A percentile compares a stretch with the other conserved stretches of the same genome.
Evolutionary conservation across 495 filamentous ascomycete genomes (phyloP).

Genomic region (Trichoderma asperelloides): DNA sequence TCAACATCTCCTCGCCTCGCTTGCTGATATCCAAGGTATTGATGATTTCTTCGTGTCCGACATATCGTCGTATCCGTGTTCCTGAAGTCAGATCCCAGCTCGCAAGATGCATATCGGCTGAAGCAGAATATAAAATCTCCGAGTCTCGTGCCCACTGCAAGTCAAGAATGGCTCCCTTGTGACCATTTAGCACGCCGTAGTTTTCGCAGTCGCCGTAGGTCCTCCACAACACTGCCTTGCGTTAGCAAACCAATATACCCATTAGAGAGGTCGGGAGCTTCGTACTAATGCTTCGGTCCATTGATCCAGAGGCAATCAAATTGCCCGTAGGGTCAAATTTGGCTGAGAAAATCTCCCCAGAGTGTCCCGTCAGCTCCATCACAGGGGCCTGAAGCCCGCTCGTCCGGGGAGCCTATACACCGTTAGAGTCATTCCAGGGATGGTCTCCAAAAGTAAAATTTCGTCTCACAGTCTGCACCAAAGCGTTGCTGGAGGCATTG

Average conservation of each 20-base stretch:
- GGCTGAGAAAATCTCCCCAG: conserved; percentile 79
- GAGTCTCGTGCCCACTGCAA: conserved; percentile 96
- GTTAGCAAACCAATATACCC: conserved; percentile 42
- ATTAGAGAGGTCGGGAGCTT: conserved; percentile 78
- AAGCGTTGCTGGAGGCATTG: conserved; percentile 61
- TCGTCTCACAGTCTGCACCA: conserved; percentile 72
- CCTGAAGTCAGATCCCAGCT: conserved; percentile 93
- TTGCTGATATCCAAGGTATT: conserved; percentile 82
- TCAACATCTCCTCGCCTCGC: conserved; percentile 78
- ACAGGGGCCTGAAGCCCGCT: conserved; percentile 84
- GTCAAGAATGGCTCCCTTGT: conserved; percentile 84
- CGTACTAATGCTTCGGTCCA: conserved; percentile 86
- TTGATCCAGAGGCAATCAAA: conserved; percentile 86
- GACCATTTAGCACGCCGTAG: conserved; percentile 77
- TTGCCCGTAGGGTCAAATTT: conserved; percentile 83
- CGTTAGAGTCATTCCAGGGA: background rate
- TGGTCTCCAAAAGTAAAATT: too few relatives aligned
- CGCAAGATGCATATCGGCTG: conserved; percentile 82
- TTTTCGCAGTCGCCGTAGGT: conserved; percentile 90
- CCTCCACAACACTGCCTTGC: conserved; percentile 70
- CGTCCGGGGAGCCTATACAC: conserved; percentile 62
- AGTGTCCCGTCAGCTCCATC: conserved; percentile 82
- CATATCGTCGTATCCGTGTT: conserved; percentile 76
- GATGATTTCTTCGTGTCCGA: conserved; percentile 89
- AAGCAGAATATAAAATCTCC: conserved; percentile 82